phyloP scores from a whole-genome alignment of 257 asterid species.

The Solanum stenotomum region DNA sequence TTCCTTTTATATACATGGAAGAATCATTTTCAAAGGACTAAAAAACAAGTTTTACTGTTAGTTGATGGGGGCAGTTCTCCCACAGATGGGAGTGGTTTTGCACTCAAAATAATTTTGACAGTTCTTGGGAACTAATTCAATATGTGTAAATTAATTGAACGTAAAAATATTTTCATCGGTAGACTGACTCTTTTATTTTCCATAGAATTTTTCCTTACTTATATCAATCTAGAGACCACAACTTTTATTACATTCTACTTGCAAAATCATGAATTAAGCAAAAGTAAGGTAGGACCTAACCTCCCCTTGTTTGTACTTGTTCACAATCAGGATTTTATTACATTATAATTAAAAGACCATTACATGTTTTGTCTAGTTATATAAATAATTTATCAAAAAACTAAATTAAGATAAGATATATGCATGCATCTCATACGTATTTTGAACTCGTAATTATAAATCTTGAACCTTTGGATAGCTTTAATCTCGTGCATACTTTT shows the following conservation, averaged over 20 bases:
- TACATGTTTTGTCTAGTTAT: too few species aligned
- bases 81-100: not conserved
- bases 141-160: not conserved
- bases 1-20: not conserved
- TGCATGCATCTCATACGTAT: not conserved
- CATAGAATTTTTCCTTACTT: too few species aligned
- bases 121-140: not conserved
- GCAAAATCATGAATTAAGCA: not conserved
- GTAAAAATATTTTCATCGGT: not conserved
- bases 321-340: too few species aligned
- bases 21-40: not conserved
- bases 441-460: not conserved
- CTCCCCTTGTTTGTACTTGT: not conserved
- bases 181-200: too few species aligned
- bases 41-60: not conserved
- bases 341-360: too few species aligned
- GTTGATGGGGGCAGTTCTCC: not conserved
- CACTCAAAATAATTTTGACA: not conserved
- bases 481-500: not conserved
- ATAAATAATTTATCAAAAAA: not conserved
- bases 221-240: not conserved
- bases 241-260: not conserved
- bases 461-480: not conserved
- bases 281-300: fast-evolving
- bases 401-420: not conserved